Conservation (phyloP, 257 asterid species). For the Petrea volubilis region DNA sequence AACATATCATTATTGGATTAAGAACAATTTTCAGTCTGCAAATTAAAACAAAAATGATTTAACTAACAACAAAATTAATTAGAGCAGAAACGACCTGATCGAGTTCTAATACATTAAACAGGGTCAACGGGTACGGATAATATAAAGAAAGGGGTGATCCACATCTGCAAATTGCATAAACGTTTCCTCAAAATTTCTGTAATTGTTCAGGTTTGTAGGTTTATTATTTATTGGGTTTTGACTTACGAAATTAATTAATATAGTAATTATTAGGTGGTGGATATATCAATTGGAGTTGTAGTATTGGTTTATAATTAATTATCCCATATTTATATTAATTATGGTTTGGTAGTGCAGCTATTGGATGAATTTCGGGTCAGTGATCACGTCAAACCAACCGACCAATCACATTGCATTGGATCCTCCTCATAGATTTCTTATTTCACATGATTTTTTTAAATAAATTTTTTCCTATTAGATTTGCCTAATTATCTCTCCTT, state of each 20-base stretch:
- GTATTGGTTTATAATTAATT: not conserved
- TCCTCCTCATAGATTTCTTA: not conserved
- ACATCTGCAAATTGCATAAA: conserved; percentile 21
- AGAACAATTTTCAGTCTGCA: not conserved
- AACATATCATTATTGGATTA: not conserved
- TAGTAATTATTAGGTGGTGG: not conserved
- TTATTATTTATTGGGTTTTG: not conserved
- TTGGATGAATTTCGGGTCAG: conserved; percentile 17
- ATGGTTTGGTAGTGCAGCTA: conserved; percentile 5
- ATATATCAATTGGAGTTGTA: conserved; percentile 3
- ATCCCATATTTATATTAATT: not conserved
- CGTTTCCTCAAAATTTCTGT: not conserved
- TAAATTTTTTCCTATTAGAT: not conserved
- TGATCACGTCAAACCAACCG: conserved; percentile 32
- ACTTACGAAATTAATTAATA: not conserved
- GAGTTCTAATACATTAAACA: not conserved
- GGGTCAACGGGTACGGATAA: conserved; percentile 28
- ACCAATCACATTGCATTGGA: conserved; percentile 4
- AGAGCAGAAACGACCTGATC: conserved; percentile 28
- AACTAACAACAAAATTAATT: conserved; percentile 12
- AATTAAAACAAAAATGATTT: not conserved
- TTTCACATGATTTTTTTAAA: not conserved
- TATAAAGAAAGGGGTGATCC: not conserved
- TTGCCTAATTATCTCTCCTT: not conserved
- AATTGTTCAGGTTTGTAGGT: not conserved